A percentile compares a stretch with the other conserved stretches of the same genome.
Evolutionary conservation across 768 basidiomycete species (phyloP).

Genomic region (Pholiota conissans): DNA sequence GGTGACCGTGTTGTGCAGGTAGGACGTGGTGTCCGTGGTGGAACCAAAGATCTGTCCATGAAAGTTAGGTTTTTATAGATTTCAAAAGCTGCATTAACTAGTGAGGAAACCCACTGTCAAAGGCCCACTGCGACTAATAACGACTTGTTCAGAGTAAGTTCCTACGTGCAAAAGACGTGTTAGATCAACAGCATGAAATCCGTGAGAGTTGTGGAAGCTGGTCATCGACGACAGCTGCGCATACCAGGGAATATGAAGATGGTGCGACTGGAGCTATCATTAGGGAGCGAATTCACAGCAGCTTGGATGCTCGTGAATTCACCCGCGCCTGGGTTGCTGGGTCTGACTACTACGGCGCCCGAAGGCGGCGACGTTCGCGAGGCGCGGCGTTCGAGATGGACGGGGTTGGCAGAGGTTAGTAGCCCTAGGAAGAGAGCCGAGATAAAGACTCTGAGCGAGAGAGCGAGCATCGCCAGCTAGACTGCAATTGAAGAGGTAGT

Average conservation of each 20-base stretch:
- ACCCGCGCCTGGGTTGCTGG: conserved; percentile 36
- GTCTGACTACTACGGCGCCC: conserved; percentile 42
- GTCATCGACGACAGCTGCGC: too few relatives aligned
- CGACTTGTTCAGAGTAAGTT: conserved; percentile 44
- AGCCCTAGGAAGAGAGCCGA: not conserved
- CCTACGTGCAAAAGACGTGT: conserved; percentile 22
- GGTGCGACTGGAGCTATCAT: conserved; percentile 34
- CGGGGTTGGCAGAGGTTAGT: not conserved
- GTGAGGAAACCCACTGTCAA: conserved; percentile 29
- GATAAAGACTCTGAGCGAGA: not conserved
- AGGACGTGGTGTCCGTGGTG: conserved; percentile 8
- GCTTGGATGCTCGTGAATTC: conserved; percentile 40
- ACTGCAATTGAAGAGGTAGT: not conserved
- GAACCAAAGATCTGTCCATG: conserved; percentile 6
- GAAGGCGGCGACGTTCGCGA: conserved; percentile 42
- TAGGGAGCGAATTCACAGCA: conserved; percentile 42
- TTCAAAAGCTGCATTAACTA: not conserved
- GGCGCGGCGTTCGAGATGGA: conserved; percentile 12
- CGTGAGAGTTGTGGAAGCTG: too few relatives aligned
- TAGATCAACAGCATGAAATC: not conserved
- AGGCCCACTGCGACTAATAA: conserved; percentile 42
- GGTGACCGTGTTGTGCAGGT: conserved; percentile 5
- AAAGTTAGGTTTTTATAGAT: not conserved
- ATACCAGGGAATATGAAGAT: conserved; percentile 43
- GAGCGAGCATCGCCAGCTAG: not conserved